Evolutionary conservation across 2,329 filamentous ascomycete species (phyloP), one percentile per base, ranked within the genome.

Genomic region (Clonostachys rosea): DNA sequence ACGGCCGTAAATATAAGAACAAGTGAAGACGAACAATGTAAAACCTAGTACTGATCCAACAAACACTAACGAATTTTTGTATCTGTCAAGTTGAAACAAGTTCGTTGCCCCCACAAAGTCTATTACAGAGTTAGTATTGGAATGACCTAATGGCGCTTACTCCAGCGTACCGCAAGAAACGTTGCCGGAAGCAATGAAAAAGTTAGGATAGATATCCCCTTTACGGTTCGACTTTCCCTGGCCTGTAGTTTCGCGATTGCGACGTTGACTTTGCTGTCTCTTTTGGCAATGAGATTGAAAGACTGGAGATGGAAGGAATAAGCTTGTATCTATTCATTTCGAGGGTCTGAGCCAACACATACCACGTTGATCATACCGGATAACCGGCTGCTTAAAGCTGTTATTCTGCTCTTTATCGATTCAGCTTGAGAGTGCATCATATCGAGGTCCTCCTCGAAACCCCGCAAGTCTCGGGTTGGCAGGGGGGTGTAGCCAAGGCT

Each of bases 281-380:
- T 36, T 41, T 49, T 44, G 6, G 47, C 47, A 11, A 49, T 49
- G 34, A 49, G 47, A 18, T 44, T 49, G 40, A 37, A 46, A 3
- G 44, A 43, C 47, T 49, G 39, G 7, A n/a, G 18, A 13, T 16
- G 13, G 14, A n/a, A 3, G 36, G 7, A 30, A 30, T 42, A 2
- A 20, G n/a, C 13, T 24, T 20, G 40, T 24, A 20, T 24, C 24
- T 24, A 34, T 18, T 14, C 12, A 14, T 24, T 24, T 18, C 9
- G 42, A 17, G 40, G 20, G 13, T 7, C 20, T 9, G 4, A 30
- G 8, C 7, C 40, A 14, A 3, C 5, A 40, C 42, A 9, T 34
- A 51, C 49, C 44, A 49, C 47, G 33, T 51, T 49, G 33, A 51
- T 51, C 20, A 49, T 44, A 6, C 44, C 41, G 3, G 24, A 24